Evolutionary conservation across 495 filamentous ascomycete species (phyloP), one percentile per base, ranked within the genome.

Genomic region (Aspergillus biplanus): DNA sequence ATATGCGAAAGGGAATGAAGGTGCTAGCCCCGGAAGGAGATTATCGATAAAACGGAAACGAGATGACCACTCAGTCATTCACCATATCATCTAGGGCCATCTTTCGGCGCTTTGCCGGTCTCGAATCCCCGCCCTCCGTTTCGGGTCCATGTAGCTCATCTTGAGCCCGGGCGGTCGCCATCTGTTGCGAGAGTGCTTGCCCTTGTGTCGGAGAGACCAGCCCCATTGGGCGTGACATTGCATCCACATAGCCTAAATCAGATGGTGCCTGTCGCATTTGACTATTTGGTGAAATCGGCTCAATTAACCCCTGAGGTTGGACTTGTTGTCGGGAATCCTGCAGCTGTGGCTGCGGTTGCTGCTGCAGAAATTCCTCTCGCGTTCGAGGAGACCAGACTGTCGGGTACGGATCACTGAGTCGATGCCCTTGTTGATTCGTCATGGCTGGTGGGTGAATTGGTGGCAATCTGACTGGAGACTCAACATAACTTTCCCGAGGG

Each of bases 51-150:
- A 44, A 44, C 21, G 50, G 6, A 27, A 5, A 13, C 18, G 18
- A 34, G 5, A 13, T 15, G 1, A 2, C 21, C 21, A 27, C 27
- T 67, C 64, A 82, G 31, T 74, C 78, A 48, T 82, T 82, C 15
- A 82, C 79, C 71, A 82, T 82, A 49, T 82, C 78, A 59, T 82
- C 75, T 55, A 82, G 54, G 13, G 79, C 65, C 92, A 89, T 69
- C 82, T 89, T 65, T 87, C 82, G 78, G 80, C 96, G 70, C 83
- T 92, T 67, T 85, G 91, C 13, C 81, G 92, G 52, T 84, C 92
- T 73, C 85, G 64, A 61, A 18, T 78, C 75, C 2, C 66, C 58
- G 11, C 49, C 33, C n/a, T 78, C 69, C 4, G 65, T 48, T 34
- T 75, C 73, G 18, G 66, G 63, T 1, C 33, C 62, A 2, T 66